A percentile compares a stretch with the other conserved stretches of the same genome.
Evolutionary conservation across 2,329 filamentous ascomycete species (phyloP).

Genomic region (Aspergillus puulaauensis): DNA sequence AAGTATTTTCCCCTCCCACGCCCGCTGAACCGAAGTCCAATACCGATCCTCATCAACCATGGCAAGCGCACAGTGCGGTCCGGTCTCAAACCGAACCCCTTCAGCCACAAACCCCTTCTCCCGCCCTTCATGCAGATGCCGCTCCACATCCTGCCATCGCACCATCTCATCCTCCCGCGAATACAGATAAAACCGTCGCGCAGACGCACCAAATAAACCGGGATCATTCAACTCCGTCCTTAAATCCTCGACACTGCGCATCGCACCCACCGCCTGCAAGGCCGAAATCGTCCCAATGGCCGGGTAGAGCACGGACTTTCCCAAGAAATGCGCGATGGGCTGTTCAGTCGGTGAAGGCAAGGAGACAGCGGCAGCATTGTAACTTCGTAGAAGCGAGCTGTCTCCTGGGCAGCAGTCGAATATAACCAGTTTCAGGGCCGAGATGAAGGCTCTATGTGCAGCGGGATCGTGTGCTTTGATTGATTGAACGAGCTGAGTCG

Average conservation of each 20-base stretch:
- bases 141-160: constrained; percentile 20
- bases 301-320: constrained; percentile 18
- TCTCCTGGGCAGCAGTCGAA: constrained; percentile 18
- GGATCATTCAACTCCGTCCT: constrained; percentile 19
- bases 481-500: constrained; percentile 6
- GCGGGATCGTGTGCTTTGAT: neutral
- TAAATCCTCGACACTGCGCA: constrained; percentile 15
- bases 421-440: constrained; percentile 1
- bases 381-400: constrained; percentile 8
- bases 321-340: constrained; percentile 9
- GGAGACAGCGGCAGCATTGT: constrained; percentile 11
- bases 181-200: constrained; percentile 21
- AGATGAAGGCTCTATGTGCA: neutral
- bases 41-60: constrained; percentile 11
- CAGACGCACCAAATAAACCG: constrained; percentile 11
- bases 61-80: constrained; percentile 21
- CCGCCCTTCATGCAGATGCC: constrained; percentile 16
- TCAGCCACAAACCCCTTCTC: constrained; percentile 11
- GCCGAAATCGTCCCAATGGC: constrained; percentile 12
- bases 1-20: neutral
- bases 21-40: neutral
- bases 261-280: constrained; percentile 12
- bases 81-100: constrained; percentile 16
- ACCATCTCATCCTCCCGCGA: constrained; percentile 20
- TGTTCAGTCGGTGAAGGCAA: constrained; percentile 3